Conservation (phyloP, 2,329 filamentous ascomycete species). For the Incumbomyces delicatus region DNA sequence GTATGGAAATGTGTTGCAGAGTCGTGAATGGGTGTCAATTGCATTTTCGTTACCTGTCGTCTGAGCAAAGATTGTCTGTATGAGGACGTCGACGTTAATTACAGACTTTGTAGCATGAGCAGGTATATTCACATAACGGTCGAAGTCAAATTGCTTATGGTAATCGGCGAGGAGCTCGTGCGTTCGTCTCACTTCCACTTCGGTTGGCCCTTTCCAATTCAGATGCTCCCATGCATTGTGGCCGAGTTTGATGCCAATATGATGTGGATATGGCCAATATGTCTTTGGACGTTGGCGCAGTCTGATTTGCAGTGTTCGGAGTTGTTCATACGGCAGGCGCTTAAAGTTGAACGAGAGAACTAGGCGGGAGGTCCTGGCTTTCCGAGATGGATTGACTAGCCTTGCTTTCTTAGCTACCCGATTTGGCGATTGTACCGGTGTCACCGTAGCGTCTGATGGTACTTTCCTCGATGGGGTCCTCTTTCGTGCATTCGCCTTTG, state of each 20-base stretch:
- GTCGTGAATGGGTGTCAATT: constrained; percentile 12
- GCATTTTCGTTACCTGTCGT: constrained; percentile 16
- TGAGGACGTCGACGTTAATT: constrained; percentile 15
- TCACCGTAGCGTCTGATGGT: no score
- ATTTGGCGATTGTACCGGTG: no score
- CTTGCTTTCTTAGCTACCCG: no score
- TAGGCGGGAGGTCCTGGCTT: no score
- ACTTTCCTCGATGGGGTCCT: no score
- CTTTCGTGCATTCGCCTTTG: no score
- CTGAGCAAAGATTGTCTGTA: constrained; percentile 18
- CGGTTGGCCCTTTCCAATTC: not conserved
- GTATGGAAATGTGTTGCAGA: constrained; percentile 17
- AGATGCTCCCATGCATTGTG: constrained; percentile 5
- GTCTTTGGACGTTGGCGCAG: not conserved
- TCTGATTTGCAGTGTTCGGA: not conserved
- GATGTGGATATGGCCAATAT: not conserved
- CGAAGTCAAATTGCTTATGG: constrained; percentile 1
- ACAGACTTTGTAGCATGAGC: constrained; percentile 13
- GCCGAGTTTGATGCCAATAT: constrained; percentile 10
- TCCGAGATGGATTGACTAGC: no score
- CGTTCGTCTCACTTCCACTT: not conserved
- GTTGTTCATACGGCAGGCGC: not conserved
- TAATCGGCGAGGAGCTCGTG: not conserved
- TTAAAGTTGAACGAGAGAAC: no score
- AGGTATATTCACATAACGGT: constrained; percentile 5